Conservation (phyloP, 345 rosid genomes). For the Moricandia moricandioides region DNA sequence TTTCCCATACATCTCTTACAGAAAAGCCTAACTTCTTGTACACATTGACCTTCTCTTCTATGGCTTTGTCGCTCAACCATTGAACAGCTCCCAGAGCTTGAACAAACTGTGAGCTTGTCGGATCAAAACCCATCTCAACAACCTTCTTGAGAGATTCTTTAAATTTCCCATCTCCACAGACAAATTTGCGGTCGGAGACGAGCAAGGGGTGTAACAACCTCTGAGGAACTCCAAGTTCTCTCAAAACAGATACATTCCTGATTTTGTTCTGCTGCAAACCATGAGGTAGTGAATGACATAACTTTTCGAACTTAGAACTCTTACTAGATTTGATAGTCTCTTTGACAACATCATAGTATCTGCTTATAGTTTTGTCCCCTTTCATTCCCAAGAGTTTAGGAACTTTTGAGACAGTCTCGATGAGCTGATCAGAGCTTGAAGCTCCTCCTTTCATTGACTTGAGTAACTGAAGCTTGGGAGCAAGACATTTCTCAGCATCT, state of each 20-base stretch:
- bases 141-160: slow-evolving; percentile 7
- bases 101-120: neutral
- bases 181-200: neutral
- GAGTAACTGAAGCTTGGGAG: slow-evolving; percentile 33
- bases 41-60: neutral
- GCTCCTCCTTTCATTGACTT: slow-evolving; percentile 10
- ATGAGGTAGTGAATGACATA: neutral
- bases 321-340: neutral
- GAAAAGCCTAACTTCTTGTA: neutral
- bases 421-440: slow-evolving; percentile 2
- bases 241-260: neutral
- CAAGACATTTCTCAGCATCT: slow-evolving; percentile 17
- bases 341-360: slow-evolving; percentile 3
- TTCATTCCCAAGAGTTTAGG: neutral
- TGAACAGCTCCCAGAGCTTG: neutral
- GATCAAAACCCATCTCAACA: slow-evolving; percentile 14
- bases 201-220: neutral
- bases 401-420: neutral
- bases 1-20: neutral
- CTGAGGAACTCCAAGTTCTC: neutral
- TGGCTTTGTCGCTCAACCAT: neutral
- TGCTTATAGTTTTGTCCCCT: neutral
- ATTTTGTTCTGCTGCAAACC: neutral
- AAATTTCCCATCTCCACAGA: neutral
- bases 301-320: neutral